phyloP scores from a whole-genome alignment of 768 basidiomycete species.

The Ephemerocybe angulata region DNA sequence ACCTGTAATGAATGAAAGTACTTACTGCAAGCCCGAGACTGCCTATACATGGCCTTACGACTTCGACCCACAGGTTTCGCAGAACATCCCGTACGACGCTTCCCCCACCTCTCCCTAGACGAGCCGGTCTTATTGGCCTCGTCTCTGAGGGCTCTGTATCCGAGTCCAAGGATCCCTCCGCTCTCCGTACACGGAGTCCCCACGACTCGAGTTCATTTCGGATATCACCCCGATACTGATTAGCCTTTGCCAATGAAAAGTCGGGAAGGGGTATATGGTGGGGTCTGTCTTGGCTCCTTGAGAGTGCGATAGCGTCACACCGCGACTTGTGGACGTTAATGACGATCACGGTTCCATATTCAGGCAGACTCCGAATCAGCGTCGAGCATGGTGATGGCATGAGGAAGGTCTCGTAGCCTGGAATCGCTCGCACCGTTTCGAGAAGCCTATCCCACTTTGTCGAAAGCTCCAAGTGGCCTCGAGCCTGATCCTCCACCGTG shows the following conservation, averaged over 20 bases:
- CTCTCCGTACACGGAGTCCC: not conserved
- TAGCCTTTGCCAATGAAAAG: not conserved
- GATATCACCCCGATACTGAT: not conserved
- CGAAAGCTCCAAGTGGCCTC: conserved; percentile 13
- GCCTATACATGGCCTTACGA: not conserved
- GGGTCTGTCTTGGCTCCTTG: not conserved
- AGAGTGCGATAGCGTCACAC: conserved; percentile 22
- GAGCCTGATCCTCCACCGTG: conserved; percentile 14
- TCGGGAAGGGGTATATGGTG: conserved; percentile 9
- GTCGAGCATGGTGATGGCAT: conserved; percentile 7
- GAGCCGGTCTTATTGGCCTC: not conserved
- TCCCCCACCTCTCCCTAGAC: not conserved
- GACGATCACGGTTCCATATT: conserved; percentile 16
- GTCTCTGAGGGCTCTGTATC: too few relatives aligned
- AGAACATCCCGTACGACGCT: not conserved
- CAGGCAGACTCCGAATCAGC: conserved; percentile 9
- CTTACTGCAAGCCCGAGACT: not conserved
- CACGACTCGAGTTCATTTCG: not conserved
- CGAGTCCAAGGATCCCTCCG: too few relatives aligned
- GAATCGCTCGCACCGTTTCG: conserved; percentile 5
- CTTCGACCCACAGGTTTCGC: not conserved
- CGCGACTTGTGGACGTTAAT: conserved; percentile 15
- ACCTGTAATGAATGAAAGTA: too few relatives aligned
- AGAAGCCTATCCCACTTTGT: conserved; percentile 17
- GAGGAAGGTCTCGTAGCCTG: conserved; percentile 21